Evolutionary conservation across 257 asterid species (phyloP).

Genomic region (Capsicum rhomboideum): DNA sequence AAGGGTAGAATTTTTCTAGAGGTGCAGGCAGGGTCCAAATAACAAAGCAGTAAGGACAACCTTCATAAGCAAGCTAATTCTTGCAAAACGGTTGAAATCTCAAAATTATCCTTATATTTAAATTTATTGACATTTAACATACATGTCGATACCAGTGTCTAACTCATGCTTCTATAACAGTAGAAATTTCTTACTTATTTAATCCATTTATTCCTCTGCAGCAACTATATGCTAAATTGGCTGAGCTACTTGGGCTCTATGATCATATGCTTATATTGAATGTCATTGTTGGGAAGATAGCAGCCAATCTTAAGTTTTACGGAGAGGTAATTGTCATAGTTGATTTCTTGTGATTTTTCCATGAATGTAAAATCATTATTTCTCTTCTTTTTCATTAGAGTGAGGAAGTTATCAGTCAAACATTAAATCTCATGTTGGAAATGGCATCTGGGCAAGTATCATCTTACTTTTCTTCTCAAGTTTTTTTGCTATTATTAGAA

Average conservation of each 20-base stretch:
- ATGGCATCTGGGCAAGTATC: constrained; percentile 87
- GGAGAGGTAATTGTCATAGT: constrained; percentile 46
- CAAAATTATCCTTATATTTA: too few relatives aligned
- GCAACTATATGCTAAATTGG: constrained; percentile 89
- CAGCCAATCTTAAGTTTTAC: constrained; percentile 85
- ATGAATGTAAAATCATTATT: background rate
- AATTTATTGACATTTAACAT: too few relatives aligned
- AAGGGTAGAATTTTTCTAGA: too few relatives aligned
- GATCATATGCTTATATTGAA: constrained; percentile 88
- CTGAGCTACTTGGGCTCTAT: constrained; percentile 94
- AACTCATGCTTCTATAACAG: too few relatives aligned
- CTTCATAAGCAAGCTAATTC: too few relatives aligned
- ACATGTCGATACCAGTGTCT: too few relatives aligned
- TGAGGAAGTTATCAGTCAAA: constrained; percentile 85
- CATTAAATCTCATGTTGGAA: constrained; percentile 85
- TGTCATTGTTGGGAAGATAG: constrained; percentile 78
- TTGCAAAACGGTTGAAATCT: too few relatives aligned
- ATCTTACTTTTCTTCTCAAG: constrained; percentile 8
- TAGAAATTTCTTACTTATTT: background rate
- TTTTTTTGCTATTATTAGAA: background rate
- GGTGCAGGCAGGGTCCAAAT: too few relatives aligned
- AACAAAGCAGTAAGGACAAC: too few relatives aligned
- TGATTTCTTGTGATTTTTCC: background rate
- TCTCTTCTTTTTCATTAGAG: constrained; percentile 35
- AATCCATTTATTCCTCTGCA: constrained; percentile 35